Evolutionary conservation across 345 rosid genomes (phyloP), one percentile per base, ranked within the genome.

Genomic region (Pistacia vera): DNA sequence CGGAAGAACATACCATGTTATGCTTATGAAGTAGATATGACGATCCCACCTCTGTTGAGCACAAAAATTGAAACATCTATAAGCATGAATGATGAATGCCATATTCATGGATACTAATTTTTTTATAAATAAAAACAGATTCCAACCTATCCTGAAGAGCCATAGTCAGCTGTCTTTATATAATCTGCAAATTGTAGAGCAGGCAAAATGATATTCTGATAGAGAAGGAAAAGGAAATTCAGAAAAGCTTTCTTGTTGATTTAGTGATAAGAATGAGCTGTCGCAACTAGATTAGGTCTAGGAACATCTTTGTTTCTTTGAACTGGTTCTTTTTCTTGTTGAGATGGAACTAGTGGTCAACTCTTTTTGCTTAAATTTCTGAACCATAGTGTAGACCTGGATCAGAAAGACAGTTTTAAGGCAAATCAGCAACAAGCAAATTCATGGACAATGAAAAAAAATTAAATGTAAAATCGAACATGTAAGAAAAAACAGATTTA

Each of bases 361-460:
- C 38, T 20, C 66, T 14, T 67, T 82, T 66, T 84, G 78, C 84
- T 88, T 88, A 71, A 86, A 89, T 72, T 88, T 84, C 77, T 91
- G 81, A 79, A 91, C 83, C 95, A 89, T 84, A 14, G 75, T 70
- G 83, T 86, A 81, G 8, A 85, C 92, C 95, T 91, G 81, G 75
- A 81, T 68, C 20, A 5, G 58, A 66, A 56, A 10, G 64, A 72
- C 36, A 64, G 56, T 44, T 36, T 13, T 41, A 58, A 13, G 14
- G 70, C 60, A 68, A 57, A 77, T 38, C 30, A 41, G 25, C 12
- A 38, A 30, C 52, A 62, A 8, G 44, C 33, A 20, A 72, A 49
- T 62, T 52, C 59, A 57, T 49, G 22, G 41, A 75, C 54, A n/a
- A 55, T 17, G 8, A 12, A 65, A 33, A 33, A 16, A 73, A 51